Conservation (phyloP, 768 basidiomycete species). For the Cubamyces lactineus region DNA sequence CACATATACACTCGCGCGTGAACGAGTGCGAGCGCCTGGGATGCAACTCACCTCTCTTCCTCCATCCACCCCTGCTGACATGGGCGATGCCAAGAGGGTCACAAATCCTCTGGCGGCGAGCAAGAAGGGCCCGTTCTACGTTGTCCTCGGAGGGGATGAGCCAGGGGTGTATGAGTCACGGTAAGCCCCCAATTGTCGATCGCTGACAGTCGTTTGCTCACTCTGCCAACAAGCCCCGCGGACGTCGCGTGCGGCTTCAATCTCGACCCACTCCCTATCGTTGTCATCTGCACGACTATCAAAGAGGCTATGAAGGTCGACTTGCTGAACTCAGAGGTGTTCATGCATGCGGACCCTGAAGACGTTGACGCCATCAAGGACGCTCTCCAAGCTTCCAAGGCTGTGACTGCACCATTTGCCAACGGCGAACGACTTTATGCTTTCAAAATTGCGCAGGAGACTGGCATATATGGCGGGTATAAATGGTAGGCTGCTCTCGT, state of each 20-base stretch:
- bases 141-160: background rate
- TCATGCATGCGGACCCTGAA: background rate
- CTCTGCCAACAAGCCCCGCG: background rate
- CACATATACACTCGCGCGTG: too few species aligned
- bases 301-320: background rate
- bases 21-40: background rate
- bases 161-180: background rate
- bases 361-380: background rate
- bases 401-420: background rate
- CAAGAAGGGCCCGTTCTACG: background rate
- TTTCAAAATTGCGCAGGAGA: background rate
- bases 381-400: background rate
- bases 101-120: background rate
- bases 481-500: background rate
- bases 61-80: background rate
- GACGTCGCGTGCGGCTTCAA: background rate
- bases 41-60: constrained; percentile 4
- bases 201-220: background rate
- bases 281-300: background rate
- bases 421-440: background rate
- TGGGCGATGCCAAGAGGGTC: background rate
- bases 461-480: background rate
- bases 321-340: background rate
- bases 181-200: background rate
- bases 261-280: background rate